A percentile compares a stretch with the other conserved stretches of the same genome.
Evolutionary conservation across 352 stramenopile genomes (phyloP).

Genomic region (Phytophthora syringae): DNA sequence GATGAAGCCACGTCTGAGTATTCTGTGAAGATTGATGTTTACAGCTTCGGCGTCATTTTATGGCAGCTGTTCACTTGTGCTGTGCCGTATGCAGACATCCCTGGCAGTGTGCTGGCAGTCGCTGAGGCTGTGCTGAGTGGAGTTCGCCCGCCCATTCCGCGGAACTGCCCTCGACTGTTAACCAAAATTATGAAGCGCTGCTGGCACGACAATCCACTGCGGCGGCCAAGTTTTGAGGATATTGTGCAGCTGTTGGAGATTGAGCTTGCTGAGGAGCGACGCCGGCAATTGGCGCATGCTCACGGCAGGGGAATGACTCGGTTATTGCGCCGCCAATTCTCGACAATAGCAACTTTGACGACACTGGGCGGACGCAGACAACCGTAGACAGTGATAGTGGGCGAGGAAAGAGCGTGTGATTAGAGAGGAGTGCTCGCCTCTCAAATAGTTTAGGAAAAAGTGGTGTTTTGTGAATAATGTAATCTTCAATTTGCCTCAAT

Average conservation of each 20-base stretch:
- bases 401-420: slow-evolving; percentile 20
- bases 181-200: slow-evolving; percentile 85
- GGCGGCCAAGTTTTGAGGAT: slow-evolving; percentile 78
- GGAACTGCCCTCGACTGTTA: slow-evolving; percentile 68
- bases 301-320: slow-evolving; percentile 25
- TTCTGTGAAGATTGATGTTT: slow-evolving; percentile 86
- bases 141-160: slow-evolving; percentile 65
- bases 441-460: slow-evolving; percentile 30
- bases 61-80: slow-evolving; percentile 84
- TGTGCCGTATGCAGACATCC: slow-evolving; percentile 77
- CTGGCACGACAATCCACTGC: slow-evolving; percentile 74
- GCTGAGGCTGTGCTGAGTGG: slow-evolving; percentile 75
- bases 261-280: slow-evolving; percentile 62
- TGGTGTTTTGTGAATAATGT: slow-evolving; percentile 31
- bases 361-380: slow-evolving; percentile 15
- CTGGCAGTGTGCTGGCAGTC: slow-evolving; percentile 76
- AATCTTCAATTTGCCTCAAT: slow-evolving; percentile 20
- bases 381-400: slow-evolving; percentile 14
- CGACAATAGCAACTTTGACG: slow-evolving; percentile 28
- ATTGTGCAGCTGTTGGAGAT: slow-evolving; percentile 82
- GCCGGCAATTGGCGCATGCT: slow-evolving; percentile 31
- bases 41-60: slow-evolving; percentile 88
- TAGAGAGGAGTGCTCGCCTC: slow-evolving; percentile 27
- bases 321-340: slow-evolving; percentile 27
- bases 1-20: slow-evolving; percentile 75